These are phyloP conservation scores for Phytophthora pistaciae DNA, from an alignment of 352 stramenopile species.

Conservation along the genomic window DNA sequence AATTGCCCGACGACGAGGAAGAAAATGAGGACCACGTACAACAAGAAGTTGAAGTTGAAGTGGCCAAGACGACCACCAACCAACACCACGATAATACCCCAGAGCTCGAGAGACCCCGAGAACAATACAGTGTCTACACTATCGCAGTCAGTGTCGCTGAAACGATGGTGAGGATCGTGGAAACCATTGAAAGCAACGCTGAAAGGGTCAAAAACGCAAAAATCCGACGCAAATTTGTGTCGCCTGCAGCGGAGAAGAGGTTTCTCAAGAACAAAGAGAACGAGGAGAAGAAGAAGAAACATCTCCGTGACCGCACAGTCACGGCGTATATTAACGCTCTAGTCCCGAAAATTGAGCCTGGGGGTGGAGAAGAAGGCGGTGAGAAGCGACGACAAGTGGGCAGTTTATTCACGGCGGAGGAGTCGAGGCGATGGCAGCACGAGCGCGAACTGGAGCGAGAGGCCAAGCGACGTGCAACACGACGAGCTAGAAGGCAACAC, in stretches of 20 bases:
- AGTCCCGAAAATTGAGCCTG: constrained; percentile 28
- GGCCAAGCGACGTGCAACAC: constrained; percentile 41
- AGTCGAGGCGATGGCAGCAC: constrained; percentile 54
- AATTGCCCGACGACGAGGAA: constrained; percentile 60
- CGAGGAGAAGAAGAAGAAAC: constrained; percentile 49
- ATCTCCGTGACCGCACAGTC: constrained; percentile 38
- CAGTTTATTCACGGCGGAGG: constrained; percentile 58
- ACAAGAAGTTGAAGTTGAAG: constrained; percentile 13
- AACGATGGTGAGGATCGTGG: constrained; percentile 46
- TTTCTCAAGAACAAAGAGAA: constrained; percentile 57
- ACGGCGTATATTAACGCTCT: constrained; percentile 56
- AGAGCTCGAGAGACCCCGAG: constrained; percentile 5
- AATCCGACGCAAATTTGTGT: constrained; percentile 54
- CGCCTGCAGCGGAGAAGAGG: constrained; percentile 54
- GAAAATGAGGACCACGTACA: constrained; percentile 18
- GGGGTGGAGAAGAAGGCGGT: constrained; percentile 7
- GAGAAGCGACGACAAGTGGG: constrained; percentile 41
- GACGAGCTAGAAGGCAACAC: constrained; percentile 49
- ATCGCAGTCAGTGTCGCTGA: constrained; percentile 65
- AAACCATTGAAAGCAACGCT: constrained; percentile 41
- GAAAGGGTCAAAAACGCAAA: constrained; percentile 30
- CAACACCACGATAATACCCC: background rate
- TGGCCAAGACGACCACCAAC: background rate
- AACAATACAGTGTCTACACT: constrained; percentile 40
- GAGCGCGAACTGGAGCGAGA: constrained; percentile 57